These are phyloP conservation scores for Aspergillus fumigatiaffinis DNA, from an alignment of 2,329 filamentous ascomycete species.

Conservation along the genomic window DNA sequence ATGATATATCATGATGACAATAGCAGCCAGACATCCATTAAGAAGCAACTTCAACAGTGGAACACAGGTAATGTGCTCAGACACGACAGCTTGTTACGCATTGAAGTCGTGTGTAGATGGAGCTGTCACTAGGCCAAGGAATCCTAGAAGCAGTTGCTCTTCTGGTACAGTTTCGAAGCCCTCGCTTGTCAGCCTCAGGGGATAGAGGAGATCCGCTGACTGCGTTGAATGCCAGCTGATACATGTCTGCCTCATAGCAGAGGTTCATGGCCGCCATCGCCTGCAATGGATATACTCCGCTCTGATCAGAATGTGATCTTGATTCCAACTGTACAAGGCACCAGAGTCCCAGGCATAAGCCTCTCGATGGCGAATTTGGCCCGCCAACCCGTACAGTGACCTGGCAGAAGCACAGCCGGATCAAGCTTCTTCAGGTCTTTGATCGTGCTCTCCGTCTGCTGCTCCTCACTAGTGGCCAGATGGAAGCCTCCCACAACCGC, in stretches of 20 bases:
- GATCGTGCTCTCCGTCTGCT: slow-evolving; percentile 45
- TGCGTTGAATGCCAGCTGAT: background rate
- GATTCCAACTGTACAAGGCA: slow-evolving; percentile 50
- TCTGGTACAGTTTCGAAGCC: too few relatives aligned
- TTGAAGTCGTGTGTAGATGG: too few relatives aligned
- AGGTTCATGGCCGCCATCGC: background rate
- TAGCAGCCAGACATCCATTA: background rate
- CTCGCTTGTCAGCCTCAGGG: too few relatives aligned
- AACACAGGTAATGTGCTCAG: background rate
- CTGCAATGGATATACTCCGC: background rate
- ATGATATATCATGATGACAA: too few relatives aligned
- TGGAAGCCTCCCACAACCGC: slow-evolving; percentile 54
- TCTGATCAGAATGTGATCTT: slow-evolving; percentile 33
- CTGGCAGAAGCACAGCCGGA: slow-evolving; percentile 50
- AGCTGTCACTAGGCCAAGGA: too few relatives aligned
- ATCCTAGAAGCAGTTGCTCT: too few relatives aligned
- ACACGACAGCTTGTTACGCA: background rate
- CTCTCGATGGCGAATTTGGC: slow-evolving; percentile 52
- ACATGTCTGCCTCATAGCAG: background rate
- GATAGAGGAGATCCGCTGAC: too few relatives aligned
- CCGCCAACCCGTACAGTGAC: slow-evolving; percentile 55
- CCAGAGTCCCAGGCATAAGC: slow-evolving; percentile 48
- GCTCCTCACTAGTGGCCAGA: slow-evolving; percentile 45
- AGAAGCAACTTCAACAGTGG: background rate
- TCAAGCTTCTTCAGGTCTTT: slow-evolving; percentile 46